Base-by-base conservation (phyloP, 768 basidiomycete species). In the Dentipellis sp. region DNA sequence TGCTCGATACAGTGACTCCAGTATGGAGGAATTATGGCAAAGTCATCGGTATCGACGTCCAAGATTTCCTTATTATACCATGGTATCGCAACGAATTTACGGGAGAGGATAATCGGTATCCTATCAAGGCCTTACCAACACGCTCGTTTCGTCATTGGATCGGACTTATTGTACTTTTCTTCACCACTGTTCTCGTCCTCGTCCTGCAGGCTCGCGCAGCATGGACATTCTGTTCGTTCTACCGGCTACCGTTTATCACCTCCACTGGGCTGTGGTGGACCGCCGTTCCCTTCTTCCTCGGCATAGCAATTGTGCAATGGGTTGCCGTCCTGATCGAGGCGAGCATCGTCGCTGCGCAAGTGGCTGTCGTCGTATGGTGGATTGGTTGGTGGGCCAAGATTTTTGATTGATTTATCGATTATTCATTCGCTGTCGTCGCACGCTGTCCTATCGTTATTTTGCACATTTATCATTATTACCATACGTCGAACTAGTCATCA, bases 11-110 rank as follows among this genome's bases (percentile, higher is more conserved):
- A 2, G 82, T 90, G 12, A 81, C 88, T 1, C 88, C 88, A 0
- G 80, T 91, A 64, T 90, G 88, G 88, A 75, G 88, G 59, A 86
- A 78, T 36, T 88, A 90, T 58, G 88, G 88, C 53, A 88, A 86
- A 63, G 79, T 80, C n/a, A 88, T 91, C 52, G 85, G 86, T 35
- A 80, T 87, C 64, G 88, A 91, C 62, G 76, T 88, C 46, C 82
- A 83, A 49, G 86, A 88, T 59, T 90, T 90, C 65, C 79, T 90
- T 57, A 86, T 91, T 62, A 82, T 91, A 56, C 88, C 88, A 7
- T 77, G 87, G 63, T 91, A 91, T 59, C 80, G 88, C 36, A 88
- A 91, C 66, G 88, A 90, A 65, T 91, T 89, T 65, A 89, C 88
- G 0, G 88, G 88, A 35, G 85, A 88, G 71, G 51, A 80, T 38